Evolutionary conservation across 345 rosid genomes (phyloP).

Genomic region (Kandelia obovata): DNA sequence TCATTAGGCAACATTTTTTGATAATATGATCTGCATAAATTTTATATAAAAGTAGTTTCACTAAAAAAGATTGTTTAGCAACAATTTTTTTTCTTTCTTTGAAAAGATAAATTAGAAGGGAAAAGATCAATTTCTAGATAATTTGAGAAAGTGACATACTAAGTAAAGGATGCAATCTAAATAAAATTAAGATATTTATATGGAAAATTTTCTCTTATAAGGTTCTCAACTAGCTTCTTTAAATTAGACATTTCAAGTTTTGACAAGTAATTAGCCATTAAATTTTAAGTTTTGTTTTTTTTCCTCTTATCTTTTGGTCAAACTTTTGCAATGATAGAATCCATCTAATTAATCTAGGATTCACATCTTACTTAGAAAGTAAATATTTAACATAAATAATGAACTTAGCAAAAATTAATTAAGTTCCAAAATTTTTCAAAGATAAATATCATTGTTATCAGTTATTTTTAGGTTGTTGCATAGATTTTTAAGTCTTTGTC

Average conservation of each 20-base stretch:
- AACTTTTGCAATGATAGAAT: not conserved
- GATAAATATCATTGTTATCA: not conserved
- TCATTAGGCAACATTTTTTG: not conserved
- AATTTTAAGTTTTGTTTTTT: too few species aligned
- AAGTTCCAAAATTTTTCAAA: not conserved
- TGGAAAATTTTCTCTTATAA: not conserved
- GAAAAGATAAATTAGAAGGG: not conserved
- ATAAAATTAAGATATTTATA: not conserved
- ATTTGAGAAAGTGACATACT: not conserved
- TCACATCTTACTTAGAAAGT: not conserved
- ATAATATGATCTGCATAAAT: not conserved
- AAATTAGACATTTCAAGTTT: not conserved
- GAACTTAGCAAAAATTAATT: not conserved
- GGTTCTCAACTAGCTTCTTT: not conserved
- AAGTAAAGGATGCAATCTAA: not conserved
- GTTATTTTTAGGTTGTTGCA: not conserved
- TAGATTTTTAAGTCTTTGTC: not conserved
- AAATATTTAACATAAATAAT: not conserved
- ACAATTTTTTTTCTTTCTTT: too few species aligned
- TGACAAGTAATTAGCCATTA: not conserved
- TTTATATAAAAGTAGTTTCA: not conserved
- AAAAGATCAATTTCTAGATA: not conserved
- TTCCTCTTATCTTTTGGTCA: not conserved
- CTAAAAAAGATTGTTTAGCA: not conserved
- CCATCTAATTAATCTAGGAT: not conserved